Evolutionary conservation across 352 stramenopile species (phyloP).

Genomic region (Pelagophyceae sp.): DNA sequence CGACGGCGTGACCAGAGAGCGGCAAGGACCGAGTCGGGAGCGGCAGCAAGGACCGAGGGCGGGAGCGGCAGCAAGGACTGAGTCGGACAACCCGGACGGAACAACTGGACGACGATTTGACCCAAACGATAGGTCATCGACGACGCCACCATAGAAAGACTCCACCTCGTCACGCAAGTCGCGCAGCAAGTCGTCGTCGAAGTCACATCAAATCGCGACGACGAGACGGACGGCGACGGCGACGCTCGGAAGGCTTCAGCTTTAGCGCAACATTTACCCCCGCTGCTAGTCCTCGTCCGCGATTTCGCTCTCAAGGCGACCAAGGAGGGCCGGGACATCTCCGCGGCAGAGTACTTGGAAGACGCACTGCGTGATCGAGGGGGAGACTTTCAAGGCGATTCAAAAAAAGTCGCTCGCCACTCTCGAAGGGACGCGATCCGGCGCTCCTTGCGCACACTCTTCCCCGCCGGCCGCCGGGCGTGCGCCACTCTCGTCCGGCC

Average conservation of each 20-base stretch:
- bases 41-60: no score
- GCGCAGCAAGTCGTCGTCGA: slow-evolving; percentile 63
- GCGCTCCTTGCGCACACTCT: slow-evolving; percentile 54
- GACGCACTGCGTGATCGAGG: slow-evolving; percentile 50
- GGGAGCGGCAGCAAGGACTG: no score
- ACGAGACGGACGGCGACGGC: slow-evolving; percentile 36
- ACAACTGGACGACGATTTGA: no score
- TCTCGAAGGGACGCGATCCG: slow-evolving; percentile 63
- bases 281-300: slow-evolving; percentile 64
- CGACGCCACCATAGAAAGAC: slow-evolving; percentile 62
- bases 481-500: slow-evolving; percentile 64
- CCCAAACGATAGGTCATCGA: no score
- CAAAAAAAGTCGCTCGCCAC: slow-evolving; percentile 45
- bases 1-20: no score
- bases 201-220: slow-evolving; percentile 26
- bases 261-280: slow-evolving; percentile 62
- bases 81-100: no score
- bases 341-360: slow-evolving; percentile 62
- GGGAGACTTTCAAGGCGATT: not conserved
- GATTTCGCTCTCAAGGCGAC: slow-evolving; percentile 70
- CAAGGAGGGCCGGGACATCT: slow-evolving; percentile 49
- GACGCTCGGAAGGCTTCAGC: slow-evolving; percentile 39
- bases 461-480: slow-evolving; percentile 25
- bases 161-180: slow-evolving; percentile 68
- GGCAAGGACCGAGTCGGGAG: no score